These are phyloP conservation scores for Pugionium dolabratum DNA, from an alignment of 345 rosid genomes.

Conservation along the genomic window DNA sequence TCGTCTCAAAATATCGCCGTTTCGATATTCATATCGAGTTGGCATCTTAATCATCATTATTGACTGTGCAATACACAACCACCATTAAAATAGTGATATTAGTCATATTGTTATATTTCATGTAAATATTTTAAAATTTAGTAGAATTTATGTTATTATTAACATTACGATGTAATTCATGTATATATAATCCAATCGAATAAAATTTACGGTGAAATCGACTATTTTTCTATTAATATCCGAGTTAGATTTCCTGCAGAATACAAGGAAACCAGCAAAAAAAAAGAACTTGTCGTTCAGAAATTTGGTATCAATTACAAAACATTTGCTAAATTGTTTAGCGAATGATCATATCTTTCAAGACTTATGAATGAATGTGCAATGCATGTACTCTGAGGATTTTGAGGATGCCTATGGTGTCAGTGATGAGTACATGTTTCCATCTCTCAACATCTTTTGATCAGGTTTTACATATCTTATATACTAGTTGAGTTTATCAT, in stretches of 20 bases:
- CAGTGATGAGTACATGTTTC: constrained; percentile 88
- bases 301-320: constrained; percentile 79
- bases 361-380: constrained; percentile 88
- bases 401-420: constrained; percentile 79
- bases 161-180: too few relatives aligned
- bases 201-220: too few relatives aligned
- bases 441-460: constrained; percentile 8
- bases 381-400: constrained; percentile 61
- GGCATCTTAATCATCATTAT: too few relatives aligned
- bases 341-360: constrained; percentile 80
- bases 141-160: too few relatives aligned
- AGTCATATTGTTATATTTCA: too few relatives aligned
- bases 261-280: constrained; percentile 69
- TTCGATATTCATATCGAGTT: too few relatives aligned
- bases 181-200: too few relatives aligned
- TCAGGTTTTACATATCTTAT: constrained; percentile 1
- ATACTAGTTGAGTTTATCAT: constrained; percentile 23
- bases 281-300: constrained; percentile 78
- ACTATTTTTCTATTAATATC: too few relatives aligned
- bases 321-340: constrained; percentile 60
- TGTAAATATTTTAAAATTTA: too few relatives aligned
- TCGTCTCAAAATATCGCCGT: too few relatives aligned
- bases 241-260: constrained; percentile 43
- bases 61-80: too few relatives aligned
- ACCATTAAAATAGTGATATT: too few relatives aligned